phyloP scores from a whole-genome alignment of 495 filamentous ascomycete genomes.

The Penicillium odoratum region DNA sequence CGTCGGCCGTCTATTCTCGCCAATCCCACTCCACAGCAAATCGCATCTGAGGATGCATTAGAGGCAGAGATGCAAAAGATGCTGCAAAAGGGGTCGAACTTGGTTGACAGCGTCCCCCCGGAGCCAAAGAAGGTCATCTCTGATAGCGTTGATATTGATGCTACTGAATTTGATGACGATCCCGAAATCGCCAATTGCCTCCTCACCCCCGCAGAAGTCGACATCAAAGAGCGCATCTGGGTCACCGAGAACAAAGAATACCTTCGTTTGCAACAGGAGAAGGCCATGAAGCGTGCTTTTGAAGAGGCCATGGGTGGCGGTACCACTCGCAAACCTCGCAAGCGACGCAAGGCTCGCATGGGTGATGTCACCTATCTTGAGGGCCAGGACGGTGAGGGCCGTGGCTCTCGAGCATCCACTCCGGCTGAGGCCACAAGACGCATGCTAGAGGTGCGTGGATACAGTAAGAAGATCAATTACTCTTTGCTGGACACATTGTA shows the following conservation, averaged over 20 bases:
- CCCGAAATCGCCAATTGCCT: constrained; percentile 79
- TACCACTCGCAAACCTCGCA: constrained; percentile 50
- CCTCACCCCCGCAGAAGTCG: constrained; percentile 66
- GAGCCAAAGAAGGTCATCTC: constrained; percentile 33
- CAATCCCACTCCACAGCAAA: constrained; percentile 37
- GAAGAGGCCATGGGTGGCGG: constrained; percentile 40
- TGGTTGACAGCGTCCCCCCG: constrained; percentile 32
- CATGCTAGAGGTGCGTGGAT: constrained; percentile 69
- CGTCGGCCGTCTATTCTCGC: constrained; percentile 29
- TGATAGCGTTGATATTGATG: constrained; percentile 57
- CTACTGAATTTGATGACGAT: constrained; percentile 74
- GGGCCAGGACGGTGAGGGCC: constrained; percentile 41
- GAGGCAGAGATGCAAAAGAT: constrained; percentile 44
- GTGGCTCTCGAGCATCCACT: constrained; percentile 42
- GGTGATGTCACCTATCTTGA: constrained; percentile 53
- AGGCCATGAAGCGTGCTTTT: constrained; percentile 65
- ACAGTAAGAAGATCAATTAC: constrained; percentile 84
- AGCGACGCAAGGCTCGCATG: constrained; percentile 47
- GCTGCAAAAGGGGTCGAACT: constrained; percentile 39
- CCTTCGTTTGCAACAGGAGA: constrained; percentile 77
- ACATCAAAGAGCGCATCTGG: constrained; percentile 87
- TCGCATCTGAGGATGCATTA: constrained; percentile 46
- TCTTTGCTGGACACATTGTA: constrained; percentile 57
- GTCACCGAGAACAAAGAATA: constrained; percentile 90
- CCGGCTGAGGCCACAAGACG: constrained; percentile 73